A percentile compares a stretch with the other conserved stretches of the same genome.
Evolutionary conservation across 75 land plant species (phyloP).

Genomic region (Selaginella moellendorffii): DNA sequence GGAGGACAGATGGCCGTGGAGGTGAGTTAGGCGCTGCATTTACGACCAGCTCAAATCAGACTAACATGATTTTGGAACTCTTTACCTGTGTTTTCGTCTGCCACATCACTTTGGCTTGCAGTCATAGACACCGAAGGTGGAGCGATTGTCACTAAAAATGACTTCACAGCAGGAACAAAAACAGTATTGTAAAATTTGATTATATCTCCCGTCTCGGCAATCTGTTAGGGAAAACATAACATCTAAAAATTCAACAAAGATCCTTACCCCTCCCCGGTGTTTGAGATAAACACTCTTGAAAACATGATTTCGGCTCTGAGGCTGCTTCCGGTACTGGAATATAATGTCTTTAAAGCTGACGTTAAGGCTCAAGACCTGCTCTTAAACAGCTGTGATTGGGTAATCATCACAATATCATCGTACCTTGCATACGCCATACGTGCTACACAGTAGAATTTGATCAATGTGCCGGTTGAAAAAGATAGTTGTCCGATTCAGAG

Average conservation of each 20-base stretch:
- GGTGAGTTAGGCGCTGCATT: too few species aligned
- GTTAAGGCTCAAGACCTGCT: constrained; percentile 59
- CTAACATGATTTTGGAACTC: too few species aligned
- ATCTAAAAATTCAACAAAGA: neutral
- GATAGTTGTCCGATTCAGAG: constrained; percentile 48
- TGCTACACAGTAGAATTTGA: constrained; percentile 74
- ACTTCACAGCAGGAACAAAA: constrained; percentile 70
- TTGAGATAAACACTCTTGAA: constrained; percentile 75
- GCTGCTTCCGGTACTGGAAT: constrained; percentile 68
- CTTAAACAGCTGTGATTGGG: neutral
- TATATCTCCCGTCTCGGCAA: constrained; percentile 63
- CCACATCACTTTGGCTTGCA: neutral
- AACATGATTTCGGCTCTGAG: constrained; percentile 78
- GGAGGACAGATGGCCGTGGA: constrained; percentile 54
- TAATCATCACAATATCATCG: constrained; percentile 1
- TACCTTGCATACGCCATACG: constrained; percentile 96
- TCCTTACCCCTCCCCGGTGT: constrained; percentile 34
- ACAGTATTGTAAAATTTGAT: constrained; percentile 83
- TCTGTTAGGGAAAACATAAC: neutral
- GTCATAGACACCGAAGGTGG: constrained; percentile 3
- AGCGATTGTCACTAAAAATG: constrained; percentile 42
- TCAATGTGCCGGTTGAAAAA: constrained; percentile 97
- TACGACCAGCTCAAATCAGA: too few species aligned
- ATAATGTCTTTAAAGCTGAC: constrained; percentile 78
- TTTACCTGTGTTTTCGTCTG: neutral